Conservation (phyloP, 2,329 filamentous ascomycete species). For the Lasiodiplodia theobromae region DNA sequence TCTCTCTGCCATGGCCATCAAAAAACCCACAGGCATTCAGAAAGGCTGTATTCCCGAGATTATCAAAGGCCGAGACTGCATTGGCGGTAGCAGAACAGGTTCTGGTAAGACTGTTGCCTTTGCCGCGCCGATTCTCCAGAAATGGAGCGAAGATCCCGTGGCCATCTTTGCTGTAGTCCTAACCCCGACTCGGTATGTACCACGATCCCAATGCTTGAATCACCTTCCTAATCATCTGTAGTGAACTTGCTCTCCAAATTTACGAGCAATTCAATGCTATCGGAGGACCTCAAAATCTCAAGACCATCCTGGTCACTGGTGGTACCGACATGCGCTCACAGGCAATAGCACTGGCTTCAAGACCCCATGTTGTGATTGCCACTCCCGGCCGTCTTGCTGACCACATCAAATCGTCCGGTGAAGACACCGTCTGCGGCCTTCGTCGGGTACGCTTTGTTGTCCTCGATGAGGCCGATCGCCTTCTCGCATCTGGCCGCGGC, state of each 20-base stretch:
- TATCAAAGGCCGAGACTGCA: constrained; percentile 87
- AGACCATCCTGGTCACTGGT: constrained; percentile 87
- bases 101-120: constrained; percentile 98
- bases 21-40: constrained; percentile 89
- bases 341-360: constrained; percentile 79
- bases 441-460: constrained; percentile 83
- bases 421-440: constrained; percentile 86
- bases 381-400: constrained; percentile 93
- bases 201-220: background rate
- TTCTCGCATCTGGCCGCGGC: constrained; percentile 77
- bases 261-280: constrained; percentile 96
- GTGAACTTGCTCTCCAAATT: constrained; percentile 93
- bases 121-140: constrained; percentile 90
- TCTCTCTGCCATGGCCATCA: constrained; percentile 79
- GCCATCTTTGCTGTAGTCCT: constrained; percentile 90
- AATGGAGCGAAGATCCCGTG: constrained; percentile 89
- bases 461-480: constrained; percentile 92
- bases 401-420: constrained; percentile 88
- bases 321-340: constrained; percentile 92
- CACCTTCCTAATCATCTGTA: constrained; percentile 37
- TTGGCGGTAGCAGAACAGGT: constrained; percentile 92
- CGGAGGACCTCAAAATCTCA: constrained; percentile 84
- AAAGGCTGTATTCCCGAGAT: constrained; percentile 93
- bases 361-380: constrained; percentile 92
- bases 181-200: constrained; percentile 78